phyloP scores from a whole-genome alignment of 371 early-diverging fungal genomes.

The Capniomyces stellatus region DNA sequence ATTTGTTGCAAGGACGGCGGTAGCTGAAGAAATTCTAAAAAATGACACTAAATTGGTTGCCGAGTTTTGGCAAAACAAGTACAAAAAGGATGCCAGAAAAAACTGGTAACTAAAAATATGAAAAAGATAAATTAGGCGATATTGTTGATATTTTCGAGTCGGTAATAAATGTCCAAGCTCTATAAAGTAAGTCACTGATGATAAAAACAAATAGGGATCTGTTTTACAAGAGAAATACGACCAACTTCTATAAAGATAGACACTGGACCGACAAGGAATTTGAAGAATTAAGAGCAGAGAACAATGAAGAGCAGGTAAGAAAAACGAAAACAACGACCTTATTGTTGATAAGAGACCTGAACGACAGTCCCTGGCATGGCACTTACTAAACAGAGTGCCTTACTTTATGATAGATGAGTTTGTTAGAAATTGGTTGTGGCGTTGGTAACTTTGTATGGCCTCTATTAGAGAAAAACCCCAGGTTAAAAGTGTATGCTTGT shows the following conservation, averaged over 20 bases:
- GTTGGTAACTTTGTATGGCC: conserved; percentile 95
- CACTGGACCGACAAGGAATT: conserved; percentile 94
- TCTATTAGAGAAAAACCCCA: conserved; percentile 50
- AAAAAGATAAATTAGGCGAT: neutral
- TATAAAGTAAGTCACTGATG: neutral
- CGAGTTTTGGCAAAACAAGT: conserved; percentile 61
- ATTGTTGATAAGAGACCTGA: too few relatives aligned
- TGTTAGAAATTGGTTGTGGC: conserved; percentile 83
- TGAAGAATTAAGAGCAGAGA: conserved; percentile 41
- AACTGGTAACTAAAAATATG: conserved; percentile 37
- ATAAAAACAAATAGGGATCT: conserved; percentile 32
- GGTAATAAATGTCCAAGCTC: neutral
- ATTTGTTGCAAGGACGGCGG: neutral
- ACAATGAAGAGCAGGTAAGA: conserved; percentile 5
- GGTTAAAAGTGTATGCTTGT: conserved; percentile 56
- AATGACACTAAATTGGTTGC: conserved; percentile 45
- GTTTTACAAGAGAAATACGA: conserved; percentile 82
- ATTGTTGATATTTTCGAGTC: neutral
- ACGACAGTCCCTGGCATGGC: too few relatives aligned
- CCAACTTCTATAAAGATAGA: conserved; percentile 86
- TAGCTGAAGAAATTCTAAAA: conserved; percentile 40
- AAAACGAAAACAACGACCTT: too few relatives aligned
- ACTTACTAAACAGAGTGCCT: too few relatives aligned
- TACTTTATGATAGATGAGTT: conserved; percentile 11
- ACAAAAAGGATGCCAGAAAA: conserved; percentile 58